Evolutionary conservation across 306 rosid genomes (phyloP).

Genomic region (Fragaria vesca): DNA sequence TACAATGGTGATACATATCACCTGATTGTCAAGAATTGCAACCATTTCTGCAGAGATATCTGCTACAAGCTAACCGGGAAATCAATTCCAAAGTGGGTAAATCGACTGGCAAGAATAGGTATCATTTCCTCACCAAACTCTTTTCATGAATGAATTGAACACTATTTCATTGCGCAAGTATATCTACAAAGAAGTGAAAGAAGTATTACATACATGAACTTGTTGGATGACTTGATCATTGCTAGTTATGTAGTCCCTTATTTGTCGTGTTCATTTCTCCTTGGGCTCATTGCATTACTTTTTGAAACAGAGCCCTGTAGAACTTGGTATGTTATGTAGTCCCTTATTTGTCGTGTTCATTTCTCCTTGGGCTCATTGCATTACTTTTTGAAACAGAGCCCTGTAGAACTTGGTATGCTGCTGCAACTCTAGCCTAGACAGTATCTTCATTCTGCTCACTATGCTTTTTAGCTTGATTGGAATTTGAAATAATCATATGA

Average conservation of each 20-base stretch:
- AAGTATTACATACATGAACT: background rate
- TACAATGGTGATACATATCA: constrained; percentile 94
- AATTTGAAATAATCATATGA: background rate
- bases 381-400: background rate
- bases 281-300: background rate
- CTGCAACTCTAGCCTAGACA: background rate
- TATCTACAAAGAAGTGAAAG: background rate
- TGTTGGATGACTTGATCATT: background rate
- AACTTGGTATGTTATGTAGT: too few species aligned
- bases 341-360: background rate
- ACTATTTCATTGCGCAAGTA: background rate
- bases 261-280: background rate
- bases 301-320: too few species aligned
- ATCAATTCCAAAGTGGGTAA: constrained; percentile 94
- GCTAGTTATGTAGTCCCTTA: background rate
- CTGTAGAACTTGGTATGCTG: background rate
- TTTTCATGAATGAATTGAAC: constrained; percentile 11
- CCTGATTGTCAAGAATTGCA: constrained; percentile 91
- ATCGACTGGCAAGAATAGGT: constrained; percentile 94
- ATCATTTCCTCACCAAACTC: constrained; percentile 26
- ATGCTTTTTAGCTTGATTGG: background rate
- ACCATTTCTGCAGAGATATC: constrained; percentile 95
- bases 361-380: background rate
- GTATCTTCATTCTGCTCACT: background rate
- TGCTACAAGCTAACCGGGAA: constrained; percentile 87